Conservation (phyloP, 306 rosid genomes). For the Pachyrhizus erosus region DNA sequence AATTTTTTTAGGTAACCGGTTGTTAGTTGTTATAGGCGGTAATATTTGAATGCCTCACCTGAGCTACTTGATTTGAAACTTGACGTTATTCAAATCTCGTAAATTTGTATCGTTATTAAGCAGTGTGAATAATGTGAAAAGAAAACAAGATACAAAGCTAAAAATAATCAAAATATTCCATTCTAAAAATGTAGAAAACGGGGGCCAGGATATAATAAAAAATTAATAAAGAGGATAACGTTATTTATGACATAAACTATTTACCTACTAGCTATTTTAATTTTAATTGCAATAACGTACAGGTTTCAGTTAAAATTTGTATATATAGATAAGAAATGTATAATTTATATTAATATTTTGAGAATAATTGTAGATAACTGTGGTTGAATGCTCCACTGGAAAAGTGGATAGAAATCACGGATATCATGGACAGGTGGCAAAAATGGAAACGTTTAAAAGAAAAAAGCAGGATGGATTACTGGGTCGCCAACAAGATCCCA, state of each 20-base stretch:
- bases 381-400: neutral
- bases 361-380: neutral
- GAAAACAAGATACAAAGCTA: neutral
- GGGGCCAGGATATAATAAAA: neutral
- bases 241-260: neutral
- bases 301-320: neutral
- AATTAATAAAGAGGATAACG: neutral
- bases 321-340: neutral
- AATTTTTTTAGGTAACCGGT: no score
- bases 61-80: no score
- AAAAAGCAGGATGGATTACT: neutral
- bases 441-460: neutral
- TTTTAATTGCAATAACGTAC: neutral
- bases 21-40: no score
- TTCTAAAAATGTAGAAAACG: neutral
- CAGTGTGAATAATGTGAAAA: neutral
- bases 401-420: neutral
- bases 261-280: neutral
- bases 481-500: slow-evolving; percentile 5
- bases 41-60: no score
- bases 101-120: neutral
- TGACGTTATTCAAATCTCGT: no score
- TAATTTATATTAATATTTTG: neutral
- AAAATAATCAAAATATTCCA: neutral
- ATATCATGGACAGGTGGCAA: neutral